A percentile compares a stretch with the other conserved stretches of the same genome.
phyloP scores from a whole-genome alignment of 306 rosid species.

The Dicorynia guianensis region DNA sequence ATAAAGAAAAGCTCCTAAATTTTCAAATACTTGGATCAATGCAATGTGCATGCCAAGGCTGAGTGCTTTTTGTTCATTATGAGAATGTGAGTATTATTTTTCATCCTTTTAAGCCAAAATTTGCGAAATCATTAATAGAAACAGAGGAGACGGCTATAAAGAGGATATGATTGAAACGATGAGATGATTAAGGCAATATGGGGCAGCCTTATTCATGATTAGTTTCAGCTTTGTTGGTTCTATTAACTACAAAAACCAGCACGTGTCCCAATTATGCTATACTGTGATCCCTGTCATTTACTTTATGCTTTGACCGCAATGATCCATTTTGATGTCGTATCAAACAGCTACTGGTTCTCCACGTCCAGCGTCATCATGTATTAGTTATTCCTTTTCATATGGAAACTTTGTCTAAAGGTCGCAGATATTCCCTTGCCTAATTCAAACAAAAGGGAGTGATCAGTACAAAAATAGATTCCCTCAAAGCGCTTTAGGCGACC shows the following conservation, averaged over 20 bases:
- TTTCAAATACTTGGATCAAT: too few species aligned
- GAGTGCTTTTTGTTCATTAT: too few species aligned
- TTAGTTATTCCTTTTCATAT: constrained; percentile 35
- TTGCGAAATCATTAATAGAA: constrained; percentile 31
- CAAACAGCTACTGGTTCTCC: constrained; percentile 34
- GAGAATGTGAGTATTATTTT: too few species aligned
- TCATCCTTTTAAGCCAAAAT: constrained; percentile 30
- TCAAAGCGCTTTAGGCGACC: constrained; percentile 46
- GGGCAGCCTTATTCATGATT: constrained; percentile 45
- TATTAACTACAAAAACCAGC: constrained; percentile 42
- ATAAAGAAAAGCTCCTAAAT: constrained; percentile 28
- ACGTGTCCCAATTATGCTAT: constrained; percentile 41
- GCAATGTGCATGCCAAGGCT: too few species aligned
- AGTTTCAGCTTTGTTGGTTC: constrained; percentile 44
- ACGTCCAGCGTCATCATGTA: constrained; percentile 50
- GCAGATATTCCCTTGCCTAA: constrained; percentile 58
- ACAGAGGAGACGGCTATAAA: constrained; percentile 37
- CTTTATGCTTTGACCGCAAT: constrained; percentile 53
- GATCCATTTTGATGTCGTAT: constrained; percentile 36
- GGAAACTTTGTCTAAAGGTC: constrained; percentile 58
- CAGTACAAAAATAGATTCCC: constrained; percentile 55
- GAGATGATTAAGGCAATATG: constrained; percentile 49
- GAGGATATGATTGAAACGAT: constrained; percentile 45
- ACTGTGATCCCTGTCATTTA: constrained; percentile 11
- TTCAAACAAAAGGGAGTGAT: constrained; percentile 45